Conservation (phyloP, 1,139 yeast species). For the Scheffersomyces cryptocercus region DNA sequence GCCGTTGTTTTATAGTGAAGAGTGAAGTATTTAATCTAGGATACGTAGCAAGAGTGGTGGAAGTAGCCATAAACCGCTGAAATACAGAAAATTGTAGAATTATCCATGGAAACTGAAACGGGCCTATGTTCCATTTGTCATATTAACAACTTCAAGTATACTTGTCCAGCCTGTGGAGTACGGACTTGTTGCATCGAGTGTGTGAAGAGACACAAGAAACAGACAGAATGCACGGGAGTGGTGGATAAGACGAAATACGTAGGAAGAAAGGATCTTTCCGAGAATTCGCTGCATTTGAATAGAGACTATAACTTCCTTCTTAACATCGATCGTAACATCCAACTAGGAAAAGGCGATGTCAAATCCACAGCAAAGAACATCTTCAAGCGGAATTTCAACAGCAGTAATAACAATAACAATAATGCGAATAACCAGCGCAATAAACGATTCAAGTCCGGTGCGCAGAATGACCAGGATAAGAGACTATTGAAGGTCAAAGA, state of each 20-base stretch:
- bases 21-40: too few species aligned
- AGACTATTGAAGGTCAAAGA: slow-evolving; percentile 23
- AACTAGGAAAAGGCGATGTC: slow-evolving; percentile 54
- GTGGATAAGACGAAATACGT: slow-evolving; percentile 65
- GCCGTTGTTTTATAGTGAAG: too few species aligned
- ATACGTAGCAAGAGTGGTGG: too few species aligned
- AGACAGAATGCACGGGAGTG: slow-evolving; percentile 64
- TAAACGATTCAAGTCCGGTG: slow-evolving; percentile 29
- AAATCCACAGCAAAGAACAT: slow-evolving; percentile 34
- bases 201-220: slow-evolving; percentile 66
- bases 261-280: slow-evolving; percentile 39
- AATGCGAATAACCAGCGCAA: slow-evolving; percentile 8
- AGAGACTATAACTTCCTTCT: slow-evolving; percentile 82
- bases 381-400: slow-evolving; percentile 29
- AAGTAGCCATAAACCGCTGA: too few species aligned
- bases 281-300: slow-evolving; percentile 50
- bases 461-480: slow-evolving; percentile 19
- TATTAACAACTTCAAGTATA: slow-evolving; percentile 54
- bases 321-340: slow-evolving; percentile 57
- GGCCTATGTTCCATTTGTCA: slow-evolving; percentile 54
- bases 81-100: too few species aligned
- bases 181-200: slow-evolving; percentile 74
- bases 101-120: slow-evolving; percentile 5
- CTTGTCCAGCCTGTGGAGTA: slow-evolving; percentile 78
- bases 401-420: slow-evolving; percentile 13